These are phyloP conservation scores for Citrus australasica DNA, from an alignment of 345 rosid species.

Conservation along the genomic window DNA sequence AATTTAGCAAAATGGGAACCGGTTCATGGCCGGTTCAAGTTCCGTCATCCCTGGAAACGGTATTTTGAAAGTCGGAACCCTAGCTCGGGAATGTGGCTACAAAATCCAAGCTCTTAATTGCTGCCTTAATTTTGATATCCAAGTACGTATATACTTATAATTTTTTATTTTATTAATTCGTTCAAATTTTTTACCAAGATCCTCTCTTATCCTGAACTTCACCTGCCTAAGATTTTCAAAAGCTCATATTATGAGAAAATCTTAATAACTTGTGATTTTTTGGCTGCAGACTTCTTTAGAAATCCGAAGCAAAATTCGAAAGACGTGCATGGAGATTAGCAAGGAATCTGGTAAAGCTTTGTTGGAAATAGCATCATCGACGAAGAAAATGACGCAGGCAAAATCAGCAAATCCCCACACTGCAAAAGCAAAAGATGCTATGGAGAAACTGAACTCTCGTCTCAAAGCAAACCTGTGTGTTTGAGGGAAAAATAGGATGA, in stretches of 20 bases:
- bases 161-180: no score
- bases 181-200: no score
- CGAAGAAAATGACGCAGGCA: slow-evolving; percentile 22
- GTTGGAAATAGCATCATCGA: slow-evolving; percentile 28
- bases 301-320: slow-evolving; percentile 20
- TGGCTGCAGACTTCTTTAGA: slow-evolving; percentile 20
- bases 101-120: slow-evolving; percentile 35
- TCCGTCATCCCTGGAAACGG: slow-evolving; percentile 43
- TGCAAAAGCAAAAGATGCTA: slow-evolving; percentile 22
- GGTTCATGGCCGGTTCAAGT: slow-evolving; percentile 38
- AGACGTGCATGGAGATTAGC: slow-evolving; percentile 25
- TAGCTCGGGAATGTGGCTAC: slow-evolving; percentile 34
- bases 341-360: slow-evolving; percentile 31
- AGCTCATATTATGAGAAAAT: no score
- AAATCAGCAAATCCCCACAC: slow-evolving; percentile 9
- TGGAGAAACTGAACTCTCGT: slow-evolving; percentile 11
- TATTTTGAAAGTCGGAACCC: slow-evolving; percentile 35
- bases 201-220: no score
- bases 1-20: slow-evolving; percentile 54
- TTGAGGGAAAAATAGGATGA: no score
- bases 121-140: slow-evolving; percentile 3
- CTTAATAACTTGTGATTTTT: neutral
- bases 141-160: neutral
- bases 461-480: slow-evolving; percentile 17
- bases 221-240: no score